These are phyloP conservation scores for Nyctanthes arbortristis DNA, from an alignment of 257 asterid species.

Conservation along the genomic window DNA sequence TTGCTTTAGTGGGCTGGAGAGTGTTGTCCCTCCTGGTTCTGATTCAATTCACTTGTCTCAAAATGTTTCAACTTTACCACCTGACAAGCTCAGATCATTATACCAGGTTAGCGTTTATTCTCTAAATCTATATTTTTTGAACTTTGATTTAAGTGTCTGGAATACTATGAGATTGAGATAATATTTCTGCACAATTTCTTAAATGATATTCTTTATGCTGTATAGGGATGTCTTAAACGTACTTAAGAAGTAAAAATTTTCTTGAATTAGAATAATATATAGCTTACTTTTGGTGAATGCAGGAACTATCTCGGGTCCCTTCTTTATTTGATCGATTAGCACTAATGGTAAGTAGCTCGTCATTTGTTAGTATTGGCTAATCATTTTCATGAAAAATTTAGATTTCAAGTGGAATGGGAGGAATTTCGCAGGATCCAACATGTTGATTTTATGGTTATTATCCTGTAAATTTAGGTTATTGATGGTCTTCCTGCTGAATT, in stretches of 20 bases:
- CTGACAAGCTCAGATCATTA: constrained; percentile 56
- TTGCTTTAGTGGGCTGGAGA: constrained; percentile 68
- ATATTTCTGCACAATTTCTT: constrained; percentile 1
- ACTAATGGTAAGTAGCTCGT: constrained; percentile 57
- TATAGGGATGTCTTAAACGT: background rate
- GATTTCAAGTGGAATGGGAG: background rate
- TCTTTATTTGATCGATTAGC: constrained; percentile 67
- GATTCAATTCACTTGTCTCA: constrained; percentile 37
- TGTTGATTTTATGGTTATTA: constrained; percentile 8
- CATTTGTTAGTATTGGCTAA: constrained; percentile 6
- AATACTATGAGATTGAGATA: background rate
- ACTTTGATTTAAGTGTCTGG: constrained; percentile 8
- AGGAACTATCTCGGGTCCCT: constrained; percentile 75
- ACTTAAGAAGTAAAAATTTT: background rate
- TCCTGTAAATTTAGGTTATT: constrained; percentile 55
- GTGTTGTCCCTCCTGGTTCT: constrained; percentile 61
- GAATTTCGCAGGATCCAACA: background rate
- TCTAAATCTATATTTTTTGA: background rate
- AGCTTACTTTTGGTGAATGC: constrained; percentile 36
- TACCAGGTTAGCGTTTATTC: constrained; percentile 52
- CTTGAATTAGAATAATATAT: constrained; percentile 22
- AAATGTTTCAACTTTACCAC: constrained; percentile 46
- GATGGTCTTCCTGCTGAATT: constrained; percentile 97
- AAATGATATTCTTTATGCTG: background rate
- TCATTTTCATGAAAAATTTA: background rate